Percentiles rank a stretch among this genome's conserved stretches.
Conservation (phyloP, 371 early-diverging fungal species). For the Batkoa obscura region DNA sequence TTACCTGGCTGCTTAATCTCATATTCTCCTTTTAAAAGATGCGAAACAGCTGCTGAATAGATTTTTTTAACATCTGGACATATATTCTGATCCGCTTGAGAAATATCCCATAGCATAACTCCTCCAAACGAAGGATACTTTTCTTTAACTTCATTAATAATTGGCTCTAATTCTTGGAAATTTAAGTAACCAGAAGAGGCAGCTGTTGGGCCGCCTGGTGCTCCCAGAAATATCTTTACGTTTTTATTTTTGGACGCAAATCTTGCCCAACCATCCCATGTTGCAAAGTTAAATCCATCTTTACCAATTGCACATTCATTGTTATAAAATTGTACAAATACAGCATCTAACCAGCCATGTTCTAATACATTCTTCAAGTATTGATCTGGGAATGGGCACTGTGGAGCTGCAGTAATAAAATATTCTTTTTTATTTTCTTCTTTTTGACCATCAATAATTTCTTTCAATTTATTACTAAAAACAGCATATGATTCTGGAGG, state of each 20-base stretch:
- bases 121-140: slow-evolving; percentile 32
- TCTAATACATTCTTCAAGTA: slow-evolving; percentile 11
- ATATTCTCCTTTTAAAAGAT: slow-evolving; percentile 1
- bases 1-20: not conserved
- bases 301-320: slow-evolving; percentile 28
- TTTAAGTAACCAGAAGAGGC: slow-evolving; percentile 29
- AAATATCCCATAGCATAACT: slow-evolving; percentile 47
- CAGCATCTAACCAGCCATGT: slow-evolving; percentile 16
- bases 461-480: slow-evolving; percentile 26
- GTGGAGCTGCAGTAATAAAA: slow-evolving; percentile 49
- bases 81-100: slow-evolving; percentile 7
- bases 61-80: not conserved
- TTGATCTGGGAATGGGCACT: slow-evolving; percentile 41
- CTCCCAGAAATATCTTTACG: slow-evolving; percentile 32
- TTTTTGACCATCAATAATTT: slow-evolving; percentile 10
- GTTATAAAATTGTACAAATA: slow-evolving; percentile 56
- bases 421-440: slow-evolving; percentile 23
- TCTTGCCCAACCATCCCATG: slow-evolving; percentile 36
- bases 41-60: slow-evolving; percentile 1
- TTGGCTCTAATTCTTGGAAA: slow-evolving; percentile 16
- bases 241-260: slow-evolving; percentile 28
- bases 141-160: slow-evolving; percentile 15
- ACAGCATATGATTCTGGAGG: slow-evolving; percentile 20
- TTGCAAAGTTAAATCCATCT: slow-evolving; percentile 29
- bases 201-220: slow-evolving; percentile 34